Base-by-base conservation (phyloP, 2,329 filamentous ascomycete species). In the Penicillium sp. region DNA sequence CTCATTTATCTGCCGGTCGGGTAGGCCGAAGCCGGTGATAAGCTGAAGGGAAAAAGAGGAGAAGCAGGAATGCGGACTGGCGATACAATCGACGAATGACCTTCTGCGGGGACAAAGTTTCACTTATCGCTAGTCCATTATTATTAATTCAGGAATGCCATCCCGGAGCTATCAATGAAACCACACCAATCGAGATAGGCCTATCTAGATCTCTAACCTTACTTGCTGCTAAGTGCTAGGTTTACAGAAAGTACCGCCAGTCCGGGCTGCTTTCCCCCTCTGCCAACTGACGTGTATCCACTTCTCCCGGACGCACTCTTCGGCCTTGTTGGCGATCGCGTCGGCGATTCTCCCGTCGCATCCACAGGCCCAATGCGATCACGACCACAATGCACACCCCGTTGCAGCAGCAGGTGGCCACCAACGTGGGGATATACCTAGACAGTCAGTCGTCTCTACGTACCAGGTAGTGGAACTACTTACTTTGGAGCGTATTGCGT, bases 401-500 rank as follows among this genome's bases (percentile, higher is more conserved):
- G 56, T 75, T 74, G 52, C 73, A 71, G 19, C 61, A 63, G 17
- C 64, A 66, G 1, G 72, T 77, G 0, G 67, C 70, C 7, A 72
- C 68, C 6, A 78, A 57, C 1, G 73, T 77, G 0, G 75, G 75
- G 1, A 71, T 63, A 52, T 77, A 77, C 26, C 59, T 62, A 13
- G 1, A 5, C 10, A 31, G 24, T 52, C 12, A 47, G 47, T 12
- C n/a, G 19, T 4, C 8, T 15, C 8, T 7, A 26, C 5, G 3
- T 6, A 4, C 2, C 19, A 1, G 1, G n/a, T n/a, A 15, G 10
- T 2, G 2, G 17, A 22, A 9, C n/a, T 3, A n/a, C 55, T 41
- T 40, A 64, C 46, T 70, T 69, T 0, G 76, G 76, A 1, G 75
- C 74, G 54, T 75, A 77, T 45, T 72, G 68, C 0, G 67, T 69